Base-by-base conservation (phyloP, 768 basidiomycete species). In the Tricholoma sp. region DNA sequence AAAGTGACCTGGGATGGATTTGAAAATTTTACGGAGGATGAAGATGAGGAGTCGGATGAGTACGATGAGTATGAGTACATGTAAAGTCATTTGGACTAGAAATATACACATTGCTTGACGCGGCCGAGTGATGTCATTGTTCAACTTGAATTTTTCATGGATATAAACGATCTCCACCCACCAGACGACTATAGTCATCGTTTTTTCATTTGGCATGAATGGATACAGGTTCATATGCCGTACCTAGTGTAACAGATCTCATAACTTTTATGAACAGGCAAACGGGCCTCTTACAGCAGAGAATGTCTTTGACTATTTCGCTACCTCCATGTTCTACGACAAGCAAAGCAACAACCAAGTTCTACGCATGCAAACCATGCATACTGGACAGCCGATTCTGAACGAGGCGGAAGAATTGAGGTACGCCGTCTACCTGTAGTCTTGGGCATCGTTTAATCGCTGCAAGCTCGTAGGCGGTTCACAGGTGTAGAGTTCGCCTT, bases 331-430 rank as follows among this genome's bases (percentile, higher is more conserved):
- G 84, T 95, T 94, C 76, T 96, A 93, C 69, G 93, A 95, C 73
- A 91, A 91, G 71, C 89, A 91, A 72, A 93, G 89, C 74, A 94
- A 88, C 71, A 96, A 96, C 70, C 90, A 94, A 64, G 85, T 89
- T 29, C 75, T 96, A 45, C 87, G 92, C 63, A 96, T 96, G 94
- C 94, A 96, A 71, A 94, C 91, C 0, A 86, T 88, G 75, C 88
- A 91, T 66, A 88, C 89, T 0, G 91, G 88, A n/a, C 74, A 82
- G 27, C 83, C 88, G 9, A 73, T 92, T 56, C 74, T 79, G 7
- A 88, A 94, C 62, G 94, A 94, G 69, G 85, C 86, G 9, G 90
- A 90, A 61, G 91, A 95, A 67, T 83, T 96, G 60, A 91, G 78
- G 93, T 90, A 69, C 61, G 84, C 71, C 18, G n/a, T 27, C 27